phyloP scores from a whole-genome alignment of 2,329 filamentous ascomycete genomes.

The Tolypocladium nubicola region DNA sequence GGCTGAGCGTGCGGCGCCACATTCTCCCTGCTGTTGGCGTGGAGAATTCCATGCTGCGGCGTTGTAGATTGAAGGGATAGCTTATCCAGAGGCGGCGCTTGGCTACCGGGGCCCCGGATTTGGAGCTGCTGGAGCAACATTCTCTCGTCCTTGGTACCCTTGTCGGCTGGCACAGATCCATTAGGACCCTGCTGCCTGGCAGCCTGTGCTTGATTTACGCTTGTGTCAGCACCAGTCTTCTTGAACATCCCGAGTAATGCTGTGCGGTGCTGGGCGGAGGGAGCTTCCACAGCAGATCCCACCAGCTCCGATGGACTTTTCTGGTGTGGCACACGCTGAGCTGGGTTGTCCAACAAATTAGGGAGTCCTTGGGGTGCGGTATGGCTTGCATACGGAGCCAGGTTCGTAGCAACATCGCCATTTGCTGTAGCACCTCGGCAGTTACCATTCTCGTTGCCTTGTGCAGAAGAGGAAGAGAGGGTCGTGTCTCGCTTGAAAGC shows the following conservation, averaged over 20 bases:
- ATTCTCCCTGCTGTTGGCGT: conserved; percentile 4
- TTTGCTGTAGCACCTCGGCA: background rate
- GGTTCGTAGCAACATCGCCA: background rate
- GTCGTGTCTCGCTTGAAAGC: conserved; percentile 27
- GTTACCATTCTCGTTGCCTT: background rate
- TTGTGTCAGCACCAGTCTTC: conserved; percentile 16
- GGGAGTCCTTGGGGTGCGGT: background rate
- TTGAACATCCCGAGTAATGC: conserved; percentile 46
- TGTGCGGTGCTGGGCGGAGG: conserved; percentile 29
- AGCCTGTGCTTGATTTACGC: background rate
- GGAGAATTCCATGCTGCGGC: conserved; percentile 6
- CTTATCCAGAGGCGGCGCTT: conserved; percentile 9
- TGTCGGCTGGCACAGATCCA: background rate
- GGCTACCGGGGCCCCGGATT: background rate
- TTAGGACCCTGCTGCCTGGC: background rate
- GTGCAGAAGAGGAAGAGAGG: conserved; percentile 2
- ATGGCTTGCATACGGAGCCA: background rate
- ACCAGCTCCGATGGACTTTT: conserved; percentile 15
- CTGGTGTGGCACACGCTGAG: background rate
- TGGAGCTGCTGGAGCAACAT: conserved; percentile 1
- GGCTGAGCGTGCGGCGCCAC: background rate
- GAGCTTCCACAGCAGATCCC: conserved; percentile 13
- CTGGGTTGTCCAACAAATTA: background rate
- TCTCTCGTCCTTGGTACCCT: background rate
- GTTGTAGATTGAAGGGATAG: conserved; percentile 9